A percentile compares a stretch with the other conserved stretches of the same genome.
Evolutionary conservation across 306 rosid species (phyloP).

Genomic region (Rubus idaeus): DNA sequence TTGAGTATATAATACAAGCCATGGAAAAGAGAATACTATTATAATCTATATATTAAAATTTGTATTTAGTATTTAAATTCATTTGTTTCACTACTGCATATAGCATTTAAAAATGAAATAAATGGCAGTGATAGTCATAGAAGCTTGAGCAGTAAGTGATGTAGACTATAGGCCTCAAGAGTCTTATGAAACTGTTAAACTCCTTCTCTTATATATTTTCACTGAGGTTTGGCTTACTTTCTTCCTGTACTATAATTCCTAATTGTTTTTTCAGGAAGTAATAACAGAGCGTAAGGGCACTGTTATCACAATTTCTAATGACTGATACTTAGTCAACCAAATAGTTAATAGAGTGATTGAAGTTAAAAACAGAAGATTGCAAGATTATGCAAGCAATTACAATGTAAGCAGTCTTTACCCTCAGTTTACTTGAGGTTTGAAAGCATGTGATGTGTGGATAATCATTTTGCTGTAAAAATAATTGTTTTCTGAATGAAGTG

Average conservation of each 20-base stretch:
- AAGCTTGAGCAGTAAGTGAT: conserved; percentile 41
- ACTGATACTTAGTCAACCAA: conserved; percentile 89
- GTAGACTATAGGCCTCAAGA: conserved; percentile 45
- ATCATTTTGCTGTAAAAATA: no score
- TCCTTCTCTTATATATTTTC: conserved; percentile 27
- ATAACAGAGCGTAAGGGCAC: conserved; percentile 79
- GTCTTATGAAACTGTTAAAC: conserved; percentile 29
- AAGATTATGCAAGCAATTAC: conserved; percentile 90
- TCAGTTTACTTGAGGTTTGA: neutral
- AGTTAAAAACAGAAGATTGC: conserved; percentile 65
- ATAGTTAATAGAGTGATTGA: conserved; percentile 94
- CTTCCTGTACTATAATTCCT: conserved; percentile 24
- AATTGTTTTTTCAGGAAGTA: conserved; percentile 69
- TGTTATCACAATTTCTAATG: conserved; percentile 91
- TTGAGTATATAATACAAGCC: no score
- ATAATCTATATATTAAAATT: no score
- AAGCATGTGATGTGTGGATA: neutral
- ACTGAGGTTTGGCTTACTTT: conserved; percentile 24
- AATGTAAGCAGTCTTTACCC: conserved; percentile 54
- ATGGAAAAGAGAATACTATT: no score
- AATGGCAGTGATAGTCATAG: no score
- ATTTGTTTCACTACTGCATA: no score
- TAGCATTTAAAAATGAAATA: no score
- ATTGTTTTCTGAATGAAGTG: neutral
- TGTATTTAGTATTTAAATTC: no score